Evolutionary conservation across 1,139 yeast genomes (phyloP), one percentile per base, ranked within the genome.

Genomic region (Yamadazyma taylorii): DNA sequence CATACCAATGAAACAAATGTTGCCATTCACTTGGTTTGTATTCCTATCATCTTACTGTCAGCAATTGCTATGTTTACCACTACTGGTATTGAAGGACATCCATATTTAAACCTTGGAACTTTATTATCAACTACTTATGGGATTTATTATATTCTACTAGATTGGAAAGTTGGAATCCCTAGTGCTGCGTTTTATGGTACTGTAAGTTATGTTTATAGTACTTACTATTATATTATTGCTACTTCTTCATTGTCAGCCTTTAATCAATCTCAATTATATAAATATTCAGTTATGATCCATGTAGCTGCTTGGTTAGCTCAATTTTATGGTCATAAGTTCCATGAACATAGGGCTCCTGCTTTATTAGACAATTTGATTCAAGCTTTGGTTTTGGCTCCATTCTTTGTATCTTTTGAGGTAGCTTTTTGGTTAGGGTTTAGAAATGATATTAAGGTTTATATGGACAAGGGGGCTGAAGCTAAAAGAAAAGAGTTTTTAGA

Each of bases 301-400:
- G 56, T 73, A 0, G 33, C 60, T 2, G 67, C 85, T 11, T 92
- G 98, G 97, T 52, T 80, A 15, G 80, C 80, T n/a, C 97, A 92
- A 55, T 89, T 92, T 59, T 70, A 84, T 41, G 97, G 97, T 4
- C 97, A 92, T 55, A 92, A 85, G 2, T 73, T 77, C 13, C 86
- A 79, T 52, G 98, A 92, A 56, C 73, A 73, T 43, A 71, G 90
- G 35, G 86, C 90, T 1, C 98, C 98, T 0, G 97, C 97, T 0
- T 63, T 92, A 40, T 58, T 87, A 35, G 96, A 89, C 53, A 90
- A 83, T 54, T 64, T 88, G 36, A 63, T 83, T 10, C 97, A 89
- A 55, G 95, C 97, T 2, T 58, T 92, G 24, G 90, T 90, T 0
- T 69, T 89, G 48, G 97, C 97, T 0, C 97, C 97, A 2, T 88